Evolutionary conservation across 345 rosid species (phyloP).

Genomic region (Heritiera littoralis): DNA sequence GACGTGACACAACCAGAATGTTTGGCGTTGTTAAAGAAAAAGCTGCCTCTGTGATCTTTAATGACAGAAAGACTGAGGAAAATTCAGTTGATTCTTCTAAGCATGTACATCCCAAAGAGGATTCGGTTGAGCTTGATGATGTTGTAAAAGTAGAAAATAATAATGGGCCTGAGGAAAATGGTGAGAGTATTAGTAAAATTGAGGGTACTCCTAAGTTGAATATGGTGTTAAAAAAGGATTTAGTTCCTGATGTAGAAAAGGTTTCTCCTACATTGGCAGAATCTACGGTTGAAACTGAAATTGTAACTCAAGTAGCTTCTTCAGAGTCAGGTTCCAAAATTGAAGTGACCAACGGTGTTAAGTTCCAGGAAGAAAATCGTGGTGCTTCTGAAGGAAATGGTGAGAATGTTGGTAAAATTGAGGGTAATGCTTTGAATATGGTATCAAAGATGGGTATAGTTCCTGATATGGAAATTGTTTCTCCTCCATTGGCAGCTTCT

Average conservation of each 20-base stretch:
- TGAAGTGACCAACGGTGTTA: neutral
- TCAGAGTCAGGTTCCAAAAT: conserved; percentile 22
- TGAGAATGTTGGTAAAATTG: conserved; percentile 5
- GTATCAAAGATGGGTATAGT: neutral
- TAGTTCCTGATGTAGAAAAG: conserved; percentile 24
- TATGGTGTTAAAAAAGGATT: neutral
- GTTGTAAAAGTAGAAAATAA: conserved; percentile 19
- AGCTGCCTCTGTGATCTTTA: conserved; percentile 10
- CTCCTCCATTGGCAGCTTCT: neutral
- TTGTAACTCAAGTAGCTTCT: conserved; percentile 22
- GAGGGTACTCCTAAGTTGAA: neutral
- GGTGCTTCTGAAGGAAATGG: conserved; percentile 24
- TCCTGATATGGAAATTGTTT: neutral
- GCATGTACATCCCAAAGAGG: conserved; percentile 18
- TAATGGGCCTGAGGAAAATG: conserved; percentile 21
- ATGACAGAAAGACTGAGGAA: conserved; percentile 20
- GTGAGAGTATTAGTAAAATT: conserved; percentile 18
- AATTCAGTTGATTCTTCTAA: conserved; percentile 20
- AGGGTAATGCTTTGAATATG: neutral
- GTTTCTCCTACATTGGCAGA: conserved; percentile 10
- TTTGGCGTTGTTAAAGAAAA: conserved; percentile 18
- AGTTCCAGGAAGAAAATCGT: conserved; percentile 7
- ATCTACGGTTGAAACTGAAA: conserved; percentile 22
- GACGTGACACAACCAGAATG: neutral
- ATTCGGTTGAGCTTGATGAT: conserved; percentile 23